phyloP scores from a whole-genome alignment of 345 rosid genomes.

The Mallotus nudiflorus region DNA sequence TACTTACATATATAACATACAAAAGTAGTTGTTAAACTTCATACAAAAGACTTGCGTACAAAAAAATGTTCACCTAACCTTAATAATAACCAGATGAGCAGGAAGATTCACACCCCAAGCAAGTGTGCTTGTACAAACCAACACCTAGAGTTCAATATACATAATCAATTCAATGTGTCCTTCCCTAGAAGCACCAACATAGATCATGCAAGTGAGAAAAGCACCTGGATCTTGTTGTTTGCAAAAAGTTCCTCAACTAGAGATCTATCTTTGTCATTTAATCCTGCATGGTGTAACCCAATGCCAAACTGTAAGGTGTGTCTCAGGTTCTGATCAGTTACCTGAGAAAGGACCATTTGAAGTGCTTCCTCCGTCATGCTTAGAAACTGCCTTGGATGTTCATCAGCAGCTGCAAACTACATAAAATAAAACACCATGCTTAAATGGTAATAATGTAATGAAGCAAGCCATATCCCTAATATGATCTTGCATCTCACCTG shows the following conservation, averaged over 20 bases:
- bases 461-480: constrained; percentile 5
- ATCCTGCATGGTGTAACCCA: constrained; percentile 97
- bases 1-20: not conserved
- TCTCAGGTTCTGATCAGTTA: constrained; percentile 88
- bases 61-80: constrained; percentile 47
- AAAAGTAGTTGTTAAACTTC: not conserved
- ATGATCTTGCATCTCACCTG: constrained; percentile 56
- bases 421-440: not conserved
- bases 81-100: constrained; percentile 94
- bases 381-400: constrained; percentile 87
- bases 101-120: constrained; percentile 99
- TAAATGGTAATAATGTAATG: not conserved
- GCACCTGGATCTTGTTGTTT: constrained; percentile 95
- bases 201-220: constrained; percentile 25
- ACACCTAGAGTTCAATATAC: constrained; percentile 44
- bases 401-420: constrained; percentile 95
- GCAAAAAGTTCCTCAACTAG: constrained; percentile 91
- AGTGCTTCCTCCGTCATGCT: constrained; percentile 80
- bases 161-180: not conserved
- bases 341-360: constrained; percentile 94
- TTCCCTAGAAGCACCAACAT: not conserved
- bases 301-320: constrained; percentile 96
- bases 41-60: constrained; percentile 1
- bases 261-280: constrained; percentile 93
- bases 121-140: constrained; percentile 93